Base-by-base conservation (phyloP, 306 rosid species). In the Pterocarpus santalinus region DNA sequence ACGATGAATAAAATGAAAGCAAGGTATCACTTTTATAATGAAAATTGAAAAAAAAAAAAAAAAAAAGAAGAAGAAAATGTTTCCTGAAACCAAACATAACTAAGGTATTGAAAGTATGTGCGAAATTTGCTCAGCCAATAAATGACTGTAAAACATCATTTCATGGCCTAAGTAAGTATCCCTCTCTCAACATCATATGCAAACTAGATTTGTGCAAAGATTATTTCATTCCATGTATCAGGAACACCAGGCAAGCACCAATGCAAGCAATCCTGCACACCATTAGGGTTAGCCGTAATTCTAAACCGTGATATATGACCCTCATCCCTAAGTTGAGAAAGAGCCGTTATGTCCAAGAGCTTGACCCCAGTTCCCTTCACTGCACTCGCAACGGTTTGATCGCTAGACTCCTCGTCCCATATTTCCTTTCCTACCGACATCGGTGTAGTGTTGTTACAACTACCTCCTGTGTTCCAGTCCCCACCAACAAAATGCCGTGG, bases 231-330 rank as follows among this genome's bases (percentile, higher is more conserved):
- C 97, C 97, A 92, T 36, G 93, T 84, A 83, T 92, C 97, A 15
- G 97, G 97, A 79, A 89, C 88, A 16, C 94, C 97, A 28, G 97
- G 97, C 69, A 92, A 80, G 73, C 97, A 92, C 97, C 97, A 92
- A 60, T 92, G 97, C 74, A 92, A 81, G 76, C 97, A 92, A 86
- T 92, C 97, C 53, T 91, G 91, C 66, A 81, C 63, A 12, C 91
- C 90, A 14, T 88, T 89, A 5, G 80, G 28, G 57, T 77, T 75
- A 47, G 91, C 71, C 4, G 82, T 78, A 4, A 75, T 30, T 49
- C 90, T 83, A 73, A 89, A 90, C 12, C 89, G 86, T 15, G 97
- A 92, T n/a, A 90, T 83, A 85, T 92, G 97, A 78, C 86, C 97
- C 85, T 92, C 97, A 15, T 92, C 97, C 70, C 97, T 82, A 12